A percentile compares a stretch with the other conserved stretches of the same genome.
These are phyloP conservation scores for Diaporthe australafricana DNA, from an alignment of 2,329 filamentous ascomycete species.

Conservation along the genomic window DNA sequence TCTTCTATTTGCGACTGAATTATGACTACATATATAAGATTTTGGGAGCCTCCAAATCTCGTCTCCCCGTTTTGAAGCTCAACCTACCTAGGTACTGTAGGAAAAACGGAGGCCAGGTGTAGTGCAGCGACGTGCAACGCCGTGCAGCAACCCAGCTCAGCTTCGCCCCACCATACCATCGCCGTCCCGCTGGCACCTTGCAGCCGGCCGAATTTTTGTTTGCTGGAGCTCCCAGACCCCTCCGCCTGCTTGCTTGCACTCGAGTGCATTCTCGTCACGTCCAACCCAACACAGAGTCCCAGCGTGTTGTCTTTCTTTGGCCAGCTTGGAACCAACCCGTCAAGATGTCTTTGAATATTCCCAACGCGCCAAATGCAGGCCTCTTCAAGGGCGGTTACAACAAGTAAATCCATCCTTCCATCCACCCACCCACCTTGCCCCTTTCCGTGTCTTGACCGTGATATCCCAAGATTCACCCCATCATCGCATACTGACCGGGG, in stretches of 20 bases:
- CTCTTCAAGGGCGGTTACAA: slow-evolving; percentile 98
- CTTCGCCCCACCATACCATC: slow-evolving; percentile 7
- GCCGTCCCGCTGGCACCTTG: slow-evolving; percentile 23
- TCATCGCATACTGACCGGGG: slow-evolving; percentile 24
- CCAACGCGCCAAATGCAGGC: slow-evolving; percentile 90
- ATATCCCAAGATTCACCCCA: slow-evolving; percentile 21
- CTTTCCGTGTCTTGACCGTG: slow-evolving; percentile 35
- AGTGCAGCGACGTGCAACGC: no score
- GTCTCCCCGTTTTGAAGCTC: not conserved
- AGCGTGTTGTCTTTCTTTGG: slow-evolving; percentile 1
- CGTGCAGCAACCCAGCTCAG: not conserved
- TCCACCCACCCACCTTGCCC: slow-evolving; percentile 28
- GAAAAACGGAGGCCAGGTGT: slow-evolving; percentile 3
- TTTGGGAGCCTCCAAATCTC: not conserved
- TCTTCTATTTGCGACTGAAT: no score
- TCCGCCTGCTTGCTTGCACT: slow-evolving; percentile 18
- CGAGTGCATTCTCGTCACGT: slow-evolving; percentile 17
- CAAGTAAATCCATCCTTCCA: slow-evolving; percentile 71
- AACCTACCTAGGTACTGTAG: no score
- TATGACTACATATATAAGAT: no score
- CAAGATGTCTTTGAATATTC: slow-evolving; percentile 94
- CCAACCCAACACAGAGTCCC: slow-evolving; percentile 12
- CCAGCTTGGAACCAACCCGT: slow-evolving; percentile 27
- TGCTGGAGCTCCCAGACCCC: slow-evolving; percentile 23
- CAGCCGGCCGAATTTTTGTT: slow-evolving; percentile 29